Evolutionary conservation across 768 basidiomycete species (phyloP), one percentile per base, ranked within the genome.

Genomic region (Bullera alba): DNA sequence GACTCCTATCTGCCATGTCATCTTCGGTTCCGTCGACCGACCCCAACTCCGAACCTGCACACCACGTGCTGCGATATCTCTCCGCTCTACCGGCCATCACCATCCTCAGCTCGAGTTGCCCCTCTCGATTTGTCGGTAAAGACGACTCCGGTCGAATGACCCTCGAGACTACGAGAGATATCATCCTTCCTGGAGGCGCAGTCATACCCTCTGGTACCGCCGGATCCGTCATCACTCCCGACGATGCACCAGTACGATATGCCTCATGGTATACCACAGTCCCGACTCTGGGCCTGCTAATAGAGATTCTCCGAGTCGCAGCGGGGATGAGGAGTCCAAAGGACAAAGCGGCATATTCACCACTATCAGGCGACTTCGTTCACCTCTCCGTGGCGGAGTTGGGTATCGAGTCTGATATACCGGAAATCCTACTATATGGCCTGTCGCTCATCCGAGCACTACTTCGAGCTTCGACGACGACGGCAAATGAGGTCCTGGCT

Each of bases 361-460:
- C 44, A 5, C 7, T n/a, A 23, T n/a, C 16, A 8, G 44, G 42
- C 5, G 54, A 58, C 15, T 38, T 42, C 30, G 47, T 57, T 16
- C 35, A 38, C 23, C 42, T 67, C 5, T 52, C 60, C 0, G 57
- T 67, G 10, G 57, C 59, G 21, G 65, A 65, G 34, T 58, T 90
- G 58, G 87, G 88, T 58, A 75, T 81, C 53, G 80, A 79, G 32
- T 75, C 73, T 0, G 82, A 80, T 10, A 81, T 85, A 39, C 82
- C 87, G 57, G 71, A 72, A 5, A 75, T 83, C 1, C 79, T 90
- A 23, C 83, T 82, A 14, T 81, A 86, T 48, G 80, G 81, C 8
- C 77, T 95, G 22, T 85, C 89, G 62, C 81, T 93, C 41, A 78
- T 93, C 39, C 80, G 84, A 36, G 81, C 84, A 52, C 77, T 87